Percentiles rank a stretch among this genome's conserved stretches.
These are phyloP conservation scores for Microcyclosporella mali DNA, from an alignment of 2,329 filamentous ascomycete species.

Conservation along the genomic window DNA sequence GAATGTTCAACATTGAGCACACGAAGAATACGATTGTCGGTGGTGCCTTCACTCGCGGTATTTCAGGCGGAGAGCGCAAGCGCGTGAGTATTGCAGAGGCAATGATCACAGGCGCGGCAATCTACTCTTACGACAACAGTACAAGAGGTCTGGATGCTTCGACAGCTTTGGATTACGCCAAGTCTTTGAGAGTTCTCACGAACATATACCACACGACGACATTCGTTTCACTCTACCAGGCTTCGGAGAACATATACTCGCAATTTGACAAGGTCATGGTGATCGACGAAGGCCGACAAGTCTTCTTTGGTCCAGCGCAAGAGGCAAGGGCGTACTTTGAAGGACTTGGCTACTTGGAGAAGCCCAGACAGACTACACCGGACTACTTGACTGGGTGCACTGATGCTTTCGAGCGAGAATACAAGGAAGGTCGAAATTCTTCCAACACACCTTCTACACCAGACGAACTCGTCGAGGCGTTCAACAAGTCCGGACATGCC, in stretches of 20 bases:
- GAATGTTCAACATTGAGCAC: conserved; percentile 93
- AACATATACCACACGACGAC: conserved; percentile 79
- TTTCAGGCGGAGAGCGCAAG: conserved; percentile 49
- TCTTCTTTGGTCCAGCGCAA: conserved; percentile 64
- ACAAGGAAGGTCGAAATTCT: conserved; percentile 59
- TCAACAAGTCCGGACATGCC: conserved; percentile 57
- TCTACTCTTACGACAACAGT: conserved; percentile 42
- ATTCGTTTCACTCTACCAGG: conserved; percentile 81
- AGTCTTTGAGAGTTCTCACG: conserved; percentile 55
- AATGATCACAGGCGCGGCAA: conserved; percentile 39
- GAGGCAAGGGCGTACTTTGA: conserved; percentile 72
- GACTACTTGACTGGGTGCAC: conserved; percentile 80
- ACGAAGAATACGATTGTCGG: conserved; percentile 80
- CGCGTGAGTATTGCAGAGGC: conserved; percentile 45
- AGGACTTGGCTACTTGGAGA: conserved; percentile 64
- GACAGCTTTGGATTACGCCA: conserved; percentile 45
- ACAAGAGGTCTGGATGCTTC: conserved; percentile 45
- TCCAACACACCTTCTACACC: conserved; percentile 64
- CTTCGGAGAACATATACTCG: conserved; percentile 72
- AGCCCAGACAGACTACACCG: conserved; percentile 70
- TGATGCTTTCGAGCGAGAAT: conserved; percentile 75
- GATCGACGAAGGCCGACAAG: conserved; percentile 67
- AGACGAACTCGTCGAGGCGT: conserved; percentile 62
- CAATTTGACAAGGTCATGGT: conserved; percentile 80
- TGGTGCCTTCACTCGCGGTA: conserved; percentile 70